phyloP scores from a whole-genome alignment of 768 basidiomycete species.

The Lactifluus hygrophoroides region DNA sequence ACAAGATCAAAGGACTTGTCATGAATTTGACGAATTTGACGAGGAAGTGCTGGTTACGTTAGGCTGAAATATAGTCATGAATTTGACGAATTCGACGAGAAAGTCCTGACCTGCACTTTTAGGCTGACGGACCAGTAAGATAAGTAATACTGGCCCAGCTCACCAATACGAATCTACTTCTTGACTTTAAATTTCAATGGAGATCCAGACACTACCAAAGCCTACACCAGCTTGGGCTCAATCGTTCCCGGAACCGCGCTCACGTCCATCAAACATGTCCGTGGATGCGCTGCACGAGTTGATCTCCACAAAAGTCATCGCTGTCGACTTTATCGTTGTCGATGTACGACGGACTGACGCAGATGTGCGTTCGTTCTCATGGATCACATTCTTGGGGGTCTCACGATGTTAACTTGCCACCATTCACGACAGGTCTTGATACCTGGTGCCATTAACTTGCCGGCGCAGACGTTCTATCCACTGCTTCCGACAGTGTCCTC shows the following conservation, averaged over 20 bases:
- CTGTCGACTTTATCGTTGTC: conserved; percentile 28
- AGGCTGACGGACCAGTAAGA: too few relatives aligned
- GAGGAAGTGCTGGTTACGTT: too few relatives aligned
- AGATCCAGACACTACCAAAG: not conserved
- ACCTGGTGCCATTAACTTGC: conserved; percentile 34
- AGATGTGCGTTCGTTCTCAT: conserved; percentile 25
- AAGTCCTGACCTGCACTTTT: too few relatives aligned
- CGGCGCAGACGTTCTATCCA: conserved; percentile 36
- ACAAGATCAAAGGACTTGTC: not conserved
- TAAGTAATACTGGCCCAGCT: not conserved
- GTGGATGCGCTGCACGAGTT: conserved; percentile 22
- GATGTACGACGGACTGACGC: conserved; percentile 33
- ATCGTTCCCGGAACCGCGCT: conserved; percentile 18
- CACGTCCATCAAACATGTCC: conserved; percentile 19
- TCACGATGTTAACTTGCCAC: not conserved
- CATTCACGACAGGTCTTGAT: conserved; percentile 23
- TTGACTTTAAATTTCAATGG: not conserved
- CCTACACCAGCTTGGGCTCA: conserved; percentile 20
- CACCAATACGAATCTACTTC: not conserved
- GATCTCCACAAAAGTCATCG: conserved; percentile 19
- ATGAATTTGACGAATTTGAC: not conserved
- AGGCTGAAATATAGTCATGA: too few relatives aligned
- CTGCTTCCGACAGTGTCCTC: conserved; percentile 28
- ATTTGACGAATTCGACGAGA: not conserved
- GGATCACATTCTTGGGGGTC: not conserved